A percentile compares a stretch with the other conserved stretches of the same genome.
Conservation (phyloP, 805 yeast species). For the Candida berthetii region DNA sequence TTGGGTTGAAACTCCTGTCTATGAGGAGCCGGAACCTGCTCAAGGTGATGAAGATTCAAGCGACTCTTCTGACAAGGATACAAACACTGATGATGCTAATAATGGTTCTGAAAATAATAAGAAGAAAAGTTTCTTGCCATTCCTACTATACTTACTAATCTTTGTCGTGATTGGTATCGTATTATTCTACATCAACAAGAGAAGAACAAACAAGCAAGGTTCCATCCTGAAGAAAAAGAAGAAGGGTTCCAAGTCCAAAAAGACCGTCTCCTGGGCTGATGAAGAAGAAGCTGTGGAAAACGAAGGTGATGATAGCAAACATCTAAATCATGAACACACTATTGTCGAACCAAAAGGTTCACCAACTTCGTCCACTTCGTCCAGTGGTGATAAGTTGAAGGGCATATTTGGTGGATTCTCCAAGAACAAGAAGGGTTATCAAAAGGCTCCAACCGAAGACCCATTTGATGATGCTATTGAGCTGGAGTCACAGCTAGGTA, state of each 20-base stretch:
- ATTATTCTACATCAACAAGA: not conserved
- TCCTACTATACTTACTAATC: not conserved
- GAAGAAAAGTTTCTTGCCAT: not conserved
- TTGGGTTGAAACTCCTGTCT: conserved; percentile 19
- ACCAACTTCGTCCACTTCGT: not conserved
- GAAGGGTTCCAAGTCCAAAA: not conserved
- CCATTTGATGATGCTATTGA: not conserved
- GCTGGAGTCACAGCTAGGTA: not conserved
- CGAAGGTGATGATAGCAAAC: too few species aligned
- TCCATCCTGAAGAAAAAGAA: not conserved
- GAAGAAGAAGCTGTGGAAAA: not conserved
- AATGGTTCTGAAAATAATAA: not conserved
- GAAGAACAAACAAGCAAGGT: not conserved
- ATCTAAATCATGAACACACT: not conserved
- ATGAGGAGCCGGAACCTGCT: conserved; percentile 3
- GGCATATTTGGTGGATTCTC: not conserved
- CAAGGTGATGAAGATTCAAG: too few species aligned
- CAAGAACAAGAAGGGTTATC: not conserved
- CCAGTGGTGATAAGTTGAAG: too few species aligned
- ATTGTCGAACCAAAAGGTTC: not conserved
- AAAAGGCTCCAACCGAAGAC: not conserved
- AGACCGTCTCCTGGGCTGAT: not conserved
- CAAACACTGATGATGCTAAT: not conserved
- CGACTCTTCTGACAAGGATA: too few species aligned
- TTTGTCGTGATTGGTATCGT: not conserved